A percentile compares a stretch with the other conserved stretches of the same genome.
Evolutionary conservation across 1,139 yeast species (phyloP).

Genomic region (Entelexis paramagnoliae): DNA sequence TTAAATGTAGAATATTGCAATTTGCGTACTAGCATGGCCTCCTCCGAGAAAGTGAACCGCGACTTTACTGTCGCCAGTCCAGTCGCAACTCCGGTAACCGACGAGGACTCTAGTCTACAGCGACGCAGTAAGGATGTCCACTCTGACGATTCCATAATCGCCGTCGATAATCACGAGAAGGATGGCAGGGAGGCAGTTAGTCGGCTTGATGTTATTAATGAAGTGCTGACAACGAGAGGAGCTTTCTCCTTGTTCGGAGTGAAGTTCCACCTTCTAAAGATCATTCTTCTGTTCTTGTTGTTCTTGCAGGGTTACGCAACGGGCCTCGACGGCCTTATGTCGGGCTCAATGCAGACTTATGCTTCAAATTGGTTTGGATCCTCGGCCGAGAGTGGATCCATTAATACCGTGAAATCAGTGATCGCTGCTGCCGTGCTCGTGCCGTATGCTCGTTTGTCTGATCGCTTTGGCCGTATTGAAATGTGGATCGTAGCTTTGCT

Average conservation of each 20-base stretch:
- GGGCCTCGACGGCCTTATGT: conserved; percentile 51
- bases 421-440: conserved; percentile 67
- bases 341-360: conserved; percentile 42
- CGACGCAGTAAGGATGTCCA: background rate
- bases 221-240: conserved; percentile 6
- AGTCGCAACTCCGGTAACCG: background rate
- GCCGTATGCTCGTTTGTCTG: conserved; percentile 56
- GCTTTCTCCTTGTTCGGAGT: conserved; percentile 1
- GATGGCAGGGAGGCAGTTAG: conserved; percentile 10
- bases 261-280: conserved; percentile 6
- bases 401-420: conserved; percentile 48
- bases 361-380: conserved; percentile 49
- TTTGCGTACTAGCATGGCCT: background rate
- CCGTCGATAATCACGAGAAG: background rate
- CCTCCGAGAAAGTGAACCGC: background rate
- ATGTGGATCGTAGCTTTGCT: conserved; percentile 45
- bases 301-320: conserved; percentile 56
- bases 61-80: background rate
- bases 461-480: conserved; percentile 59
- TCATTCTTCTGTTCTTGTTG: conserved; percentile 40
- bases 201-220: conserved; percentile 11
- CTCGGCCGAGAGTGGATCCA: conserved; percentile 55
- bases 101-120: background rate
- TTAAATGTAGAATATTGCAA: background rate
- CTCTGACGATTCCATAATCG: background rate